Evolutionary conservation across 257 asterid species (phyloP), one percentile per base, ranked within the genome.

Genomic region (Agastache rugosa): DNA sequence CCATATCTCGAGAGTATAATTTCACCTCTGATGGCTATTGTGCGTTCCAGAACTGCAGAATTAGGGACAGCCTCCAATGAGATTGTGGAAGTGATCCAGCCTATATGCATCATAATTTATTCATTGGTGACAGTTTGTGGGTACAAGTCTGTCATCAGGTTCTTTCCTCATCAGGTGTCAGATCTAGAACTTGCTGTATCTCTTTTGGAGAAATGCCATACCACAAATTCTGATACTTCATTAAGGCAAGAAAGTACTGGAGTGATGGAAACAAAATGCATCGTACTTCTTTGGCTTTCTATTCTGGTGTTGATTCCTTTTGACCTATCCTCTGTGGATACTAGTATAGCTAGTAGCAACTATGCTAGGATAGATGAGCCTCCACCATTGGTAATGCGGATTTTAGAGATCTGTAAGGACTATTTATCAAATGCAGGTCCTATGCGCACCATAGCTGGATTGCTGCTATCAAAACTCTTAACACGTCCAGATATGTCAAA

Each of bases 241-340:
- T 62, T 89, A 82, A 87, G 99, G 85, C 96, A 94, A 75, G 99
- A 94, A 80, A 92, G 99, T 84, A 92, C 99, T 10, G 99, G 99
- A 79, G 98, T 90, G 89, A 94, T 92, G 98, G 99, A 94, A 77
- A 85, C 98, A 53, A 87, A 90, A 67, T 92, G 98, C 79, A 84
- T 90, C 76, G 71, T 90, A 66, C 88, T 94, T 79, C 87, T 94
- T 64, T 94, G 98, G 99, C 93, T 94, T 61, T 94, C 94, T 55
- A 90, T 94, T 78, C 87, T 94, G 15, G 99, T 94, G 62, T 82
- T 94, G 90, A 90, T 94, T 78, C 99, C 99, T 60, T 94, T 94
- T 81, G 98, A 94, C 83, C 77, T 94, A 80, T 83, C 96, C 51
- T 89, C 97, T 10, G 90, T 94, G 84, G 99, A 94, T 79, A 87